Evolutionary conservation across 345 rosid species (phyloP).

Genomic region (Populus pruinosa): DNA sequence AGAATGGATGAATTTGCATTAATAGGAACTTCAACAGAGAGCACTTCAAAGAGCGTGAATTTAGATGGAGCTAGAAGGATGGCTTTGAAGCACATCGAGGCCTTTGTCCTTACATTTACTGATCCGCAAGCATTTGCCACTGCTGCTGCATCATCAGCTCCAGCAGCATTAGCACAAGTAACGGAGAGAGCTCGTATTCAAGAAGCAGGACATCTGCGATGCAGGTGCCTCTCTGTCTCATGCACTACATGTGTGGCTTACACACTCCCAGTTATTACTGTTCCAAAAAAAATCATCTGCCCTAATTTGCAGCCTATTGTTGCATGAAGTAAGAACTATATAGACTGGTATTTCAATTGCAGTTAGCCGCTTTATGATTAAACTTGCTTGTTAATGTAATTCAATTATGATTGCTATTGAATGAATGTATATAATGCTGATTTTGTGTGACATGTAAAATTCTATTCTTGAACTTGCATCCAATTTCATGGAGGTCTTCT

Average conservation of each 20-base stretch:
- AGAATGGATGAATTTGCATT: constrained; percentile 35
- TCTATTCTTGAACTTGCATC: neutral
- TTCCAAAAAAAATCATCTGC: neutral
- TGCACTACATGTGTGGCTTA: neutral
- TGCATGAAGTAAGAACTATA: neutral
- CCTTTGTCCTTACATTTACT: constrained; percentile 33
- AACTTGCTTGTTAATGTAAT: neutral
- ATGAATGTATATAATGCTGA: neutral
- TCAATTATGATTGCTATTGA: neutral
- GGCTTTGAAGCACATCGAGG: constrained; percentile 31
- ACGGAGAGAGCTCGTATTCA: constrained; percentile 27
- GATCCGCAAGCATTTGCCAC: constrained; percentile 16
- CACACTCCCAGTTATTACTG: neutral
- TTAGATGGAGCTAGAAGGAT: constrained; percentile 22
- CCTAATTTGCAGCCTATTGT: neutral
- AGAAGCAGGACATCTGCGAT: constrained; percentile 42
- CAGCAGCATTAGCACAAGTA: constrained; percentile 28
- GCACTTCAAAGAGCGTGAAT: constrained; percentile 17
- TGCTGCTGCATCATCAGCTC: constrained; percentile 19
- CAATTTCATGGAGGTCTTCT: neutral
- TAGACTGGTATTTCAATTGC: neutral
- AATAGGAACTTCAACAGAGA: constrained; percentile 15
- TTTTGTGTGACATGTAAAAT: neutral
- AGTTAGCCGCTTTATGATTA: neutral
- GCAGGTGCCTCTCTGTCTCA: constrained; percentile 25